phyloP scores from a whole-genome alignment of 2,329 filamentous ascomycete genomes.

The Diplocarpon mali region DNA sequence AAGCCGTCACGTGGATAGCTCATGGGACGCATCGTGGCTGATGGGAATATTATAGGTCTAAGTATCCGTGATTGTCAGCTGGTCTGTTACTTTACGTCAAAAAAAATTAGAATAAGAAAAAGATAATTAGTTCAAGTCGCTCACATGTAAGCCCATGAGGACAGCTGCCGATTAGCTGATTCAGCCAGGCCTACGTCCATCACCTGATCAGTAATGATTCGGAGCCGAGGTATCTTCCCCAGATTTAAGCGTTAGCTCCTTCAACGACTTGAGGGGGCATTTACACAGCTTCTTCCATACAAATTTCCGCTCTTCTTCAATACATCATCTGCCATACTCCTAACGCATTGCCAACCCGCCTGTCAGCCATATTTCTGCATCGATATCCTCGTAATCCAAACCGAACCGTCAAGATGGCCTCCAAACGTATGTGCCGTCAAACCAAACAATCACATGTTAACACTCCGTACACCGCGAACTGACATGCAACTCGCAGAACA shows the following conservation, averaged over 20 bases:
- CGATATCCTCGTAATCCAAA: slow-evolving; percentile 9
- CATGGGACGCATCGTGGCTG: too few relatives aligned
- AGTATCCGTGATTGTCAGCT: too few relatives aligned
- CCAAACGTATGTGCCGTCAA: slow-evolving; percentile 53
- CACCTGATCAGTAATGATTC: too few relatives aligned
- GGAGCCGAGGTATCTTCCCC: slow-evolving; percentile 24
- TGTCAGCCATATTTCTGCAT: neutral
- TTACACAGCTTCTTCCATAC: slow-evolving; percentile 5
- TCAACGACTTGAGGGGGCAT: slow-evolving; percentile 1
- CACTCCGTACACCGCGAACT: slow-evolving; percentile 14
- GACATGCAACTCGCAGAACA: slow-evolving; percentile 45
- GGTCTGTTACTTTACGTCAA: too few relatives aligned
- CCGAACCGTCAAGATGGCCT: slow-evolving; percentile 55
- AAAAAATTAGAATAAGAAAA: too few relatives aligned
- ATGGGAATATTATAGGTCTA: too few relatives aligned
- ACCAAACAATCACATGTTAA: slow-evolving; percentile 18
- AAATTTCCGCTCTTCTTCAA: slow-evolving; percentile 5
- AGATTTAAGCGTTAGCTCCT: slow-evolving; percentile 9
- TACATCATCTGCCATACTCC: neutral
- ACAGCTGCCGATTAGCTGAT: neutral
- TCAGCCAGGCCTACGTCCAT: neutral
- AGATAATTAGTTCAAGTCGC: too few relatives aligned
- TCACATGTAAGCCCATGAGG: too few relatives aligned
- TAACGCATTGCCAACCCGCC: neutral
- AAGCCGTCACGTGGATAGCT: too few relatives aligned